Base-by-base conservation (phyloP, 2,329 filamentous ascomycete genomes). In the Bertia moriformis region DNA sequence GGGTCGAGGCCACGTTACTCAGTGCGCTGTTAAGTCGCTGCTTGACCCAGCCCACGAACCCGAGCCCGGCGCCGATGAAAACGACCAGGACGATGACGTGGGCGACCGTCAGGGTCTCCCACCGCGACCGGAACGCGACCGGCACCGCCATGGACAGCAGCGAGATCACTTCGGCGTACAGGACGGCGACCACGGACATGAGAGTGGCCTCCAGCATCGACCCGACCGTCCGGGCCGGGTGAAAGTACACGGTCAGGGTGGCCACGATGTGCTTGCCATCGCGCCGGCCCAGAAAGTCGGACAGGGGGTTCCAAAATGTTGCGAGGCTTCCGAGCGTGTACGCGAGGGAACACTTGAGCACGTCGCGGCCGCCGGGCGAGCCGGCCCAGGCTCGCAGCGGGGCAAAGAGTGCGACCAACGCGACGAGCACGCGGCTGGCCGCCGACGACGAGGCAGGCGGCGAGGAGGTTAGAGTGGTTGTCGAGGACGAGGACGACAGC, bases 221-320 rank as follows among this genome's bases (percentile, higher is more conserved):
- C 1, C 89, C 89, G 18, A 79, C 73, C 14, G 85, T 85, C 42
- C 89, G 71, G 4, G 86, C 84, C 3, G 89, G 87, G 55, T 95
- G 87, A 51, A 95, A 96, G 53, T 94, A 96, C 10, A 95, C 88
- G 1, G 86, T 93, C 42, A 95, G 76, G 2, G 89, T 95, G 20
- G 87, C 87, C 39, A 94, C 86, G 52, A 94, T 79, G 58, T 95
- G 89, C 54, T 95, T 95, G 38, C 86, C 86, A 59, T 94, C 88
- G 52, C 87, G 82, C 45, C 79, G 69, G 10, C 89, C 89, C 14
- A 95, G 65, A 41, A 87, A 73, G 4, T 67, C 62, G 14, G 86
- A 78, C 41, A 94, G 67, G 2, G 71, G 69, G 2, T 79, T 73
- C 44, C 85, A 78, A 49, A 94, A 91, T 0, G 88, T 95, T 24